phyloP scores from a whole-genome alignment of 805 yeast species.

The Wickerhamiella slavikovae region DNA sequence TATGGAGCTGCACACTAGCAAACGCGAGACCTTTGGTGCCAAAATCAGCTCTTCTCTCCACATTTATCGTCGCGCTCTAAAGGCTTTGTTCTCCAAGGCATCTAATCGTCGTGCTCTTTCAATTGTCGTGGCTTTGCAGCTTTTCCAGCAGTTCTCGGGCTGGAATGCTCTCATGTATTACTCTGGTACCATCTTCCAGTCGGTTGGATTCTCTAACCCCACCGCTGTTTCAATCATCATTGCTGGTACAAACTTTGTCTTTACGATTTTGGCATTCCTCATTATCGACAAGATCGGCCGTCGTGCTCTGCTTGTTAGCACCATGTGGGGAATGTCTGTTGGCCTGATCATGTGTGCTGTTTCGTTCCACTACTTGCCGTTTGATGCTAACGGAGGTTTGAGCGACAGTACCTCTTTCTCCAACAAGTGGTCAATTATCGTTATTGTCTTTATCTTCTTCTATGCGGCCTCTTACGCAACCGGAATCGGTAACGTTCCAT shows the following conservation, averaged over 20 bases:
- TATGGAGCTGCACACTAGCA: slow-evolving; percentile 7
- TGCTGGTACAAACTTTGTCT: slow-evolving; percentile 84
- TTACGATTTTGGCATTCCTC: slow-evolving; percentile 69
- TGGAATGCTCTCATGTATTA: slow-evolving; percentile 94
- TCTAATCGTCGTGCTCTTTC: slow-evolving; percentile 74
- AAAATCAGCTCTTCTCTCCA: slow-evolving; percentile 10
- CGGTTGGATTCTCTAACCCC: slow-evolving; percentile 72
- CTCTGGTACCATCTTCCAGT: slow-evolving; percentile 76
- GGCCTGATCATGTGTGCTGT: slow-evolving; percentile 66
- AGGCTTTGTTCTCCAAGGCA: slow-evolving; percentile 17
- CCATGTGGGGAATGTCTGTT: slow-evolving; percentile 70
- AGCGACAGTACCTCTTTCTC: slow-evolving; percentile 17
- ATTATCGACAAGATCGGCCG: slow-evolving; percentile 80
- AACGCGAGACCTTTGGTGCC: slow-evolving; percentile 4
- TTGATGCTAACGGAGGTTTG: slow-evolving; percentile 25
- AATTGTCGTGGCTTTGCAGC: slow-evolving; percentile 84
- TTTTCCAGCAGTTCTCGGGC: slow-evolving; percentile 91
- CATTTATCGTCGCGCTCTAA: slow-evolving; percentile 14
- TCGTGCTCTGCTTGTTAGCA: slow-evolving; percentile 52
- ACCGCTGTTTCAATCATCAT: slow-evolving; percentile 89
- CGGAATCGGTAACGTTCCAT: slow-evolving; percentile 94
- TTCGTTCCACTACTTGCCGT: slow-evolving; percentile 72
- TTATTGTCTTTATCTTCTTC: slow-evolving; percentile 66
- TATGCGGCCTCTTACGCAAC: slow-evolving; percentile 82
- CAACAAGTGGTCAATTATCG: slow-evolving; percentile 60